A percentile compares a stretch with the other conserved stretches of the same genome.
phyloP scores from a whole-genome alignment of 2,329 filamentous ascomycete species.

The Alternaria sp. region DNA sequence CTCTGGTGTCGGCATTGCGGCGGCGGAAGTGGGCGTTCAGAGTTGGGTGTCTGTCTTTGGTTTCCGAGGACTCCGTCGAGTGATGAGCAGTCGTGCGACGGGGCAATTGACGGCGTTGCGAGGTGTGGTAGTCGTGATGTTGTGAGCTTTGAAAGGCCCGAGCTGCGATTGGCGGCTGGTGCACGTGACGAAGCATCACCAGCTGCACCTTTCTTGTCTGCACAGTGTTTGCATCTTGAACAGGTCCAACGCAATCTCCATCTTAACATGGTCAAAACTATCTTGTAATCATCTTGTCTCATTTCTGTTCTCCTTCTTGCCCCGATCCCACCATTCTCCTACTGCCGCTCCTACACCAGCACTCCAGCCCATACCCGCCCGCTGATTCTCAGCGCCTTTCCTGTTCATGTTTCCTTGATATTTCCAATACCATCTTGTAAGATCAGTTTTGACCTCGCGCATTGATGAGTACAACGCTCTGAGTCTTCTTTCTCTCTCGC shows the following conservation, averaged over 20 bases:
- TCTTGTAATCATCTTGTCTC: not conserved
- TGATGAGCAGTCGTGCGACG: constrained; percentile 3
- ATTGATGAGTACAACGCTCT: not conserved
- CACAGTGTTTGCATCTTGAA: not conserved
- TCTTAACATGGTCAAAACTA: not conserved
- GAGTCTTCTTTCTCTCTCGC: constrained; percentile 16
- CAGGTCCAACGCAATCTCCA: no score
- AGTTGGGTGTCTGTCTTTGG: not conserved
- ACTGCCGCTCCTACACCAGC: constrained; percentile 4
- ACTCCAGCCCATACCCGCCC: constrained; percentile 1
- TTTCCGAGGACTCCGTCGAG: constrained; percentile 4
- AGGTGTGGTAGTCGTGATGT: constrained; percentile 15
- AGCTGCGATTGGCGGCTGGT: constrained; percentile 20
- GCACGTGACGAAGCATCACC: constrained; percentile 21
- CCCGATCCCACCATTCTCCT: constrained; percentile 15
- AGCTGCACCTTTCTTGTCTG: not conserved
- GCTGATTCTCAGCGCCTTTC: not conserved
- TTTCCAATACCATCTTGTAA: constrained; percentile 18
- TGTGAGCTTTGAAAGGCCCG: constrained; percentile 21
- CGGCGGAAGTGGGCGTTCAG: constrained; percentile 15
- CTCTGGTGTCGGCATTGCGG: constrained; percentile 81
- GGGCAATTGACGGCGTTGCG: constrained; percentile 26
- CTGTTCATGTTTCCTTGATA: constrained; percentile 2
- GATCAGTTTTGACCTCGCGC: not conserved
- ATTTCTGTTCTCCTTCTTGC: constrained; percentile 6